phyloP scores from a whole-genome alignment of 2,329 filamentous ascomycete genomes.

The Colletotrichum agaves region DNA sequence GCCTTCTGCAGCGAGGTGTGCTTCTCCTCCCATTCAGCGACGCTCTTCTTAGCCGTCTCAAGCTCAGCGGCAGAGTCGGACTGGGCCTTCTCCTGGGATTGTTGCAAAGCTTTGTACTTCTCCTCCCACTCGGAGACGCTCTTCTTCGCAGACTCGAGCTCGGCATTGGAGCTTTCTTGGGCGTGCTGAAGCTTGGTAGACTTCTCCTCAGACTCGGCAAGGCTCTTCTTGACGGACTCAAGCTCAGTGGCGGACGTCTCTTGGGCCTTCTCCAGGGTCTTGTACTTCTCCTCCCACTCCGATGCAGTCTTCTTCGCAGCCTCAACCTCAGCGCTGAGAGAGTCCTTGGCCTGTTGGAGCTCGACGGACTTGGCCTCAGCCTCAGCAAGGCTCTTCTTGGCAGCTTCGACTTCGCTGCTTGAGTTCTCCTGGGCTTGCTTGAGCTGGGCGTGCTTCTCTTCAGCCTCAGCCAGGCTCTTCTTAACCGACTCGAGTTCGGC shows the following conservation, averaged over 20 bases:
- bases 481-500: constrained; percentile 39
- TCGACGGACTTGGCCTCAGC: constrained; percentile 41
- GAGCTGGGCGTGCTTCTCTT: constrained; percentile 39
- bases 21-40: constrained; percentile 40
- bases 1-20: constrained; percentile 40
- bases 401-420: constrained; percentile 25
- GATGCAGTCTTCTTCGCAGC: constrained; percentile 33
- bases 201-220: constrained; percentile 45
- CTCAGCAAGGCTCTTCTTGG: constrained; percentile 36
- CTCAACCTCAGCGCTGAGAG: constrained; percentile 33
- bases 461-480: constrained; percentile 39
- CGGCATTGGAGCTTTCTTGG: constrained; percentile 41
- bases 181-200: constrained; percentile 41
- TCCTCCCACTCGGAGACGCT: constrained; percentile 45
- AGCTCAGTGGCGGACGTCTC: constrained; percentile 33
- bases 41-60: constrained; percentile 43
- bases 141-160: constrained; percentile 39
- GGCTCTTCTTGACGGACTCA: constrained; percentile 39
- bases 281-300: constrained; percentile 42
- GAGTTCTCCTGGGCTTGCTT: constrained; percentile 35
- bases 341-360: constrained; percentile 34
- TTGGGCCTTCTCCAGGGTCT: constrained; percentile 39
- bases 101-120: constrained; percentile 44
- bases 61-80: constrained; percentile 47
- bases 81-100: constrained; percentile 43